Conservation (phyloP, 1,284 basidiomycete species). For the Apiotrichum gracile region DNA sequence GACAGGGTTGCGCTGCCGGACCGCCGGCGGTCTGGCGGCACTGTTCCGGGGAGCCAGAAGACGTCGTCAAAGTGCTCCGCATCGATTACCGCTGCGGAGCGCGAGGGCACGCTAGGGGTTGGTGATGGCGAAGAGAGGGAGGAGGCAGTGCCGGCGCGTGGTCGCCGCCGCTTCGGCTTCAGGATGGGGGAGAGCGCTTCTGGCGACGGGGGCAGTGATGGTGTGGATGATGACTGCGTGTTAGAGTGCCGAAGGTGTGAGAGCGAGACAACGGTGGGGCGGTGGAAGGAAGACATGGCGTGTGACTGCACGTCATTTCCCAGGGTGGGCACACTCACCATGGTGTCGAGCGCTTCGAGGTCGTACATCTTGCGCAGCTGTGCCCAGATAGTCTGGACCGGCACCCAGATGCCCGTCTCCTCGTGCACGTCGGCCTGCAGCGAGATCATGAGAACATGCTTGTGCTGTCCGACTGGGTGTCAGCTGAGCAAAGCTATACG, state of each 20-base stretch:
- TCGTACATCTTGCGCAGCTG: slow-evolving; percentile 68
- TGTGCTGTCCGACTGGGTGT: slow-evolving; percentile 32
- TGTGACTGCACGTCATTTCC: no score
- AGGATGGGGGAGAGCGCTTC: slow-evolving; percentile 16
- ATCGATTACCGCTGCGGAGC: slow-evolving; percentile 10
- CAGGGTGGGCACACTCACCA: slow-evolving; percentile 52
- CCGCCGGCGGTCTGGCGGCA: background rate
- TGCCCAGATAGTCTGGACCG: slow-evolving; percentile 63
- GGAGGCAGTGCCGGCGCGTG: slow-evolving; percentile 9
- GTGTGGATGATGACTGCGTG: slow-evolving; percentile 12
- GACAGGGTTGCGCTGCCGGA: background rate
- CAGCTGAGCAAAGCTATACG: background rate
- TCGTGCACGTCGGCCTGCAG: slow-evolving; percentile 32
- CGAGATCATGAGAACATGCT: slow-evolving; percentile 34
- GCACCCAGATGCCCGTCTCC: slow-evolving; percentile 45
- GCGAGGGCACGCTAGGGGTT: slow-evolving; percentile 1
- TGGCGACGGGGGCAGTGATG: slow-evolving; percentile 15
- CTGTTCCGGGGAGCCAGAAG: slow-evolving; percentile 14
- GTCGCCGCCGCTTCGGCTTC: slow-evolving; percentile 9
- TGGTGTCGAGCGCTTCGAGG: slow-evolving; percentile 66
- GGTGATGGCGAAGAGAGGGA: slow-evolving; percentile 10
- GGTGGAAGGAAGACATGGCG: background rate
- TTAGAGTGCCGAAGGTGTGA: background rate
- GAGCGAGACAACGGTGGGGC: background rate
- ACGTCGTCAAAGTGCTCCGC: slow-evolving; percentile 11